Evolutionary conservation across 257 asterid species (phyloP).

Genomic region (Solanum tarapatanum): DNA sequence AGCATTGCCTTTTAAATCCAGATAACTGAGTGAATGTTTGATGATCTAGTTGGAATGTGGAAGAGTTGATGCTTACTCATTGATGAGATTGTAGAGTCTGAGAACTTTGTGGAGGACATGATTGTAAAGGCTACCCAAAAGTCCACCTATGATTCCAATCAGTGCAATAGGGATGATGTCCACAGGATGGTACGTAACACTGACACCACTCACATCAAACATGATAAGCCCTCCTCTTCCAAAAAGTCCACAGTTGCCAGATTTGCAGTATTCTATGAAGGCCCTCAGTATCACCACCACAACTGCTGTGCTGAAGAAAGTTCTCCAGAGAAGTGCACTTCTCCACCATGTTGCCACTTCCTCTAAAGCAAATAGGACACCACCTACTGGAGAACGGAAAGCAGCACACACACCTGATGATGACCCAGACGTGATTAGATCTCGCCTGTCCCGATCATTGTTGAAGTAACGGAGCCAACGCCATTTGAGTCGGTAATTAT

Average conservation of each 20-base stretch:
- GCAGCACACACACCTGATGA: constrained; percentile 93
- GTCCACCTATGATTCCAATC: constrained; percentile 80
- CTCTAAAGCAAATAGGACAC: constrained; percentile 80
- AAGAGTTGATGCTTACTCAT: constrained; percentile 35
- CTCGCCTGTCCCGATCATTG: constrained; percentile 84
- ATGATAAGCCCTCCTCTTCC: constrained; percentile 89
- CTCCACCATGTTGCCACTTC: constrained; percentile 99
- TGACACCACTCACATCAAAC: constrained; percentile 78
- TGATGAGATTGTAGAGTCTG: constrained; percentile 68
- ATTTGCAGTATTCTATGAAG: constrained; percentile 69
- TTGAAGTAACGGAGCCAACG: constrained; percentile 87
- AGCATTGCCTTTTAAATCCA: neutral
- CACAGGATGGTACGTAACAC: constrained; percentile 41
- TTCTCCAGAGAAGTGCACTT: constrained; percentile 95
- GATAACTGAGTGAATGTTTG: neutral
- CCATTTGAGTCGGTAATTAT: constrained; percentile 71
- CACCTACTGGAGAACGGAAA: constrained; percentile 94
- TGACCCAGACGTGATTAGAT: constrained; percentile 80
- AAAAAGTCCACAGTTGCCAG: constrained; percentile 67
- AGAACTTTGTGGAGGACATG: constrained; percentile 67
- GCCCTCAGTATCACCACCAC: constrained; percentile 88
- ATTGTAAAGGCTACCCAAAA: constrained; percentile 84
- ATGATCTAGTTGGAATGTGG: neutral
- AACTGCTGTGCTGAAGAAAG: constrained; percentile 90
- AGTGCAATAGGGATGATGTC: constrained; percentile 65